Evolutionary conservation across 805 yeast genomes (phyloP).

Genomic region (Myxozyma mucilagina): DNA sequence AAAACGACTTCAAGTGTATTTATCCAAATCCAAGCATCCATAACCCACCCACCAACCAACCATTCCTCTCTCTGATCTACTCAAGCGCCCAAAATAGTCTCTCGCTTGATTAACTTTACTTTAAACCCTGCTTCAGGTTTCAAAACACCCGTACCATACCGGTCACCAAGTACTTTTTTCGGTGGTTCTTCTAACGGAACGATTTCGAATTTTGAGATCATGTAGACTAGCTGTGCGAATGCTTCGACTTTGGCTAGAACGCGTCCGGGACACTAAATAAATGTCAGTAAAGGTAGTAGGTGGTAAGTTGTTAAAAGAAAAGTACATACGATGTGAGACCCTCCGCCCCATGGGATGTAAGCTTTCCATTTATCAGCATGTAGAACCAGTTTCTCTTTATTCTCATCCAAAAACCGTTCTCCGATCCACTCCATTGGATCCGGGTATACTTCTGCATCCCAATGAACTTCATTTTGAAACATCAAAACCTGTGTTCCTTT

Average conservation of each 20-base stretch:
- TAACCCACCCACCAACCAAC: too few relatives aligned
- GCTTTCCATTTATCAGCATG: conserved; percentile 15
- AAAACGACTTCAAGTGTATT: too few relatives aligned
- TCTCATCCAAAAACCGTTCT: conserved; percentile 17
- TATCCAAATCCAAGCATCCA: too few relatives aligned
- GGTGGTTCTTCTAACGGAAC: conserved; percentile 9
- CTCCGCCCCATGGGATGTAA: conserved; percentile 28
- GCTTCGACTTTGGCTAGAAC: conserved; percentile 15
- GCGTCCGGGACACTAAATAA: conserved; percentile 22
- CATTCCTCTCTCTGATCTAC: neutral
- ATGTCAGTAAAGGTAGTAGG: neutral
- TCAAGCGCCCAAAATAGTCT: conserved; percentile 1
- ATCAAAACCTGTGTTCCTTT: conserved; percentile 12
- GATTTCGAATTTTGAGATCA: conserved; percentile 11
- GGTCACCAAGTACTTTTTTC: conserved; percentile 8
- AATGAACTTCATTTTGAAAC: conserved; percentile 15
- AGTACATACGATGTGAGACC: conserved; percentile 15
- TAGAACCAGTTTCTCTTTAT: conserved; percentile 4
- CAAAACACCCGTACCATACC: conserved; percentile 8
- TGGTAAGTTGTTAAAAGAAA: neutral
- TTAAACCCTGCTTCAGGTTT: conserved; percentile 8
- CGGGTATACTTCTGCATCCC: conserved; percentile 28
- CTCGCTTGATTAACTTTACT: neutral
- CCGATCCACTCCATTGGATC: conserved; percentile 24
- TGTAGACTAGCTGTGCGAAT: conserved; percentile 5